Evolutionary conservation across 176 grass and related monocot genomes (phyloP).

Genomic region (Neostapfia colusana): DNA sequence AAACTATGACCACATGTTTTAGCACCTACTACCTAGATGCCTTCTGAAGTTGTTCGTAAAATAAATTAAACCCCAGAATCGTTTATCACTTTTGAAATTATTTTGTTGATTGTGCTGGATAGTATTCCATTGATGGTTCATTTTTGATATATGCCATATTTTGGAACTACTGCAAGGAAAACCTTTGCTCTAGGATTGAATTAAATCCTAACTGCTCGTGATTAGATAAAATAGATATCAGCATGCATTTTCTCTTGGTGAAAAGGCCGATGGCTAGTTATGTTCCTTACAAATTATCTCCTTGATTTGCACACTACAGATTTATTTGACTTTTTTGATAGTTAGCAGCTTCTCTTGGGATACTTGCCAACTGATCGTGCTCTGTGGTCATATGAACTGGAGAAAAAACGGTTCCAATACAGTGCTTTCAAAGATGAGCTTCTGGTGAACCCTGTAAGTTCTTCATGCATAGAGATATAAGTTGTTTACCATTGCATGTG

Average conservation of each 20-base stretch:
- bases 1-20: slow-evolving; percentile 12
- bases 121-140: no score
- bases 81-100: neutral
- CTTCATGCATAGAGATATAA: neutral
- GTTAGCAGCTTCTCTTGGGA: slow-evolving; percentile 96
- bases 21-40: neutral
- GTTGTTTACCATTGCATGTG: slow-evolving; percentile 5
- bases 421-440: slow-evolving; percentile 84
- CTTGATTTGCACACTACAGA: slow-evolving; percentile 47
- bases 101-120: neutral
- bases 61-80: neutral
- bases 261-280: neutral
- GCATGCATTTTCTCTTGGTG: neutral
- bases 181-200: slow-evolving; percentile 11
- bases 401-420: slow-evolving; percentile 83
- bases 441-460: slow-evolving; percentile 93
- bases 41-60: neutral
- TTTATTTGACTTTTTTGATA: slow-evolving; percentile 84
- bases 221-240: slow-evolving; percentile 18
- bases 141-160: no score
- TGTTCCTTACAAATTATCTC: neutral
- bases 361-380: slow-evolving; percentile 79
- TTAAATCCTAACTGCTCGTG: neutral
- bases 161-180: neutral
- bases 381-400: slow-evolving; percentile 87